Evolutionary conservation across 2,329 filamentous ascomycete species (phyloP), one percentile per base, ranked within the genome.

Genomic region (Penicillium sp.): DNA sequence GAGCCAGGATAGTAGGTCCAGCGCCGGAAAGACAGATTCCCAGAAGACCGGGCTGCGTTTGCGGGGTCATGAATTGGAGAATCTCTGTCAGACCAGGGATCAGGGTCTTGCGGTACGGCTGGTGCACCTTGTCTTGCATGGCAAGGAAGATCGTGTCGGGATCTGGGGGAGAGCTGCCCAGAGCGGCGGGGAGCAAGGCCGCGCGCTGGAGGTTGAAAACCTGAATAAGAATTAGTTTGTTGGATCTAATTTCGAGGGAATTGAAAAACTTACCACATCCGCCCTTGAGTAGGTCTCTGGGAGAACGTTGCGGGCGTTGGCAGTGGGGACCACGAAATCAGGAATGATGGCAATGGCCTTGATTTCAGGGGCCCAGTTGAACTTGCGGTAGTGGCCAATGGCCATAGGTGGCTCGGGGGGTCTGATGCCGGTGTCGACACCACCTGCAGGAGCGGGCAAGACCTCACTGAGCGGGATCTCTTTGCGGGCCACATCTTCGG

Each of bases 121-220:
- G 94, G 77, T 99, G 94, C 57, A 99, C 86, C 76, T 92, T 96
- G 79, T 99, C 94, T 77, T 97, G 94, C 94, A 99, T 99, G 44
- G 92, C 93, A 45, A 95, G 86, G 78, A 95, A 95, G 72, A 99
- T 99, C 74, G 96, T 88, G 66, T 95, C 88, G 21, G 94, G 88
- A 69, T 97, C 89, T 1, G 92, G 93, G 9, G 94, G 93, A 7
- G 89, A 93, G 72, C 91, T 88, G 60, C 92, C 92, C 43, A 99
- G 82, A 1, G 92, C 92, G 10, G 92, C 90, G 31, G 93, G 92
- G 11, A 99, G 83, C 46, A 99, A 83, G 2, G 93, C 92, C 72
- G 96, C 90, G 61, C 94, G 85, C 77, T 97, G 94, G 66, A 97
- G 82, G 77, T 99, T 99, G 81, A 96, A 97, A 29, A 80, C 75